Conservation (phyloP, 768 basidiomycete species). For the Xerocomellus dryophilus region DNA sequence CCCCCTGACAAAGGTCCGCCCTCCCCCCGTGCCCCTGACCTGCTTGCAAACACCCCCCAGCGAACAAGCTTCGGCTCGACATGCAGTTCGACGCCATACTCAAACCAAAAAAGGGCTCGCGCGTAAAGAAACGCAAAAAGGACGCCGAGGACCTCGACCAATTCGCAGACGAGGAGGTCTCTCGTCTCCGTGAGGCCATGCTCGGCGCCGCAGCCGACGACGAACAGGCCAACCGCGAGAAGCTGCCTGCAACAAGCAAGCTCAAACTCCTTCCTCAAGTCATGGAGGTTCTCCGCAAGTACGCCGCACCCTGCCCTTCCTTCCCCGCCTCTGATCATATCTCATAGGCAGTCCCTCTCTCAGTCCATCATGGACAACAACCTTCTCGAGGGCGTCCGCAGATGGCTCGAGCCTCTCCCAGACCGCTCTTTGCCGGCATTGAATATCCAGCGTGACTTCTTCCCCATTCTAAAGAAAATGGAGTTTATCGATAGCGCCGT, state of each 20-base stretch:
- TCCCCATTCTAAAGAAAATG: constrained; percentile 81
- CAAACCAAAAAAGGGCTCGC: constrained; percentile 68
- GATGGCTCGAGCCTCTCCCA: constrained; percentile 93
- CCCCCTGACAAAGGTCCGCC: constrained; percentile 74
- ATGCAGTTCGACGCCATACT: constrained; percentile 85
- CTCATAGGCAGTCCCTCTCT: constrained; percentile 69
- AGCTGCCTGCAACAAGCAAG: constrained; percentile 81
- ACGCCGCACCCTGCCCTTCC: constrained; percentile 20
- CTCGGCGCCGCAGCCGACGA: constrained; percentile 82
- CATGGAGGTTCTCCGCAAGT: constrained; percentile 93
- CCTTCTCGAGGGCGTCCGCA: constrained; percentile 81
- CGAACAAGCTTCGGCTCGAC: constrained; percentile 72
- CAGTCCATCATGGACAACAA: constrained; percentile 96
- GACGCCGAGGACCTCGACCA: constrained; percentile 82
- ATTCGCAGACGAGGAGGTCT: constrained; percentile 88
- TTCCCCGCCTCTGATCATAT: not conserved
- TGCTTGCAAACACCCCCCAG: constrained; percentile 38
- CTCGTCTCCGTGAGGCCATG: constrained; percentile 87
- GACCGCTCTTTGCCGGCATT: constrained; percentile 91
- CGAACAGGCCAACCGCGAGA: constrained; percentile 71
- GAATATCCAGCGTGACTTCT: constrained; percentile 92
- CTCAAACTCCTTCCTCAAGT: constrained; percentile 83
- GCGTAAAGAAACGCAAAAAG: constrained; percentile 69
- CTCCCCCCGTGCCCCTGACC: not conserved
- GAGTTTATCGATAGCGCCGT: constrained; percentile 87